These are phyloP conservation scores for Peniophora sp. DNA, from an alignment of 1,284 basidiomycete species.

Conservation along the genomic window DNA sequence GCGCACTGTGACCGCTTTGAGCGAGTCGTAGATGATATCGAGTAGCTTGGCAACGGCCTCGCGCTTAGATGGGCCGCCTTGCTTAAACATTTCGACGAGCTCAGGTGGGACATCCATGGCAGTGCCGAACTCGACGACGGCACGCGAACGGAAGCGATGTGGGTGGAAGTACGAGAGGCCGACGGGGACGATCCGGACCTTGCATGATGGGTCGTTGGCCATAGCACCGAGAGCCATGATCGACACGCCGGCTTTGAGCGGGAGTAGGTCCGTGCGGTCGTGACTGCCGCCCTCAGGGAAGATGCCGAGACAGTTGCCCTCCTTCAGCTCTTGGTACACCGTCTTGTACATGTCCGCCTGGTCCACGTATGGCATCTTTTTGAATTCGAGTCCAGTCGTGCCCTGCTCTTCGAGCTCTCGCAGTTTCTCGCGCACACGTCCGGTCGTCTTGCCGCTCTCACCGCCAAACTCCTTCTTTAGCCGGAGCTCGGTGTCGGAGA, in stretches of 20 bases:
- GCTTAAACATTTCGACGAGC: conserved; percentile 84
- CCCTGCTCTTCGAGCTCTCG: conserved; percentile 48
- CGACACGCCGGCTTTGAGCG: conserved; percentile 92
- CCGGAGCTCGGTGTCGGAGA: conserved; percentile 81
- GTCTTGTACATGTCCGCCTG: conserved; percentile 93
- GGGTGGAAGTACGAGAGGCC: conserved; percentile 95
- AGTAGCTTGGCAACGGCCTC: conserved; percentile 89
- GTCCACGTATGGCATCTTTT: conserved; percentile 79
- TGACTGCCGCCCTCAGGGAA: conserved; percentile 99
- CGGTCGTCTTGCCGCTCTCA: conserved; percentile 71
- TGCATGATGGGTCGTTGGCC: conserved; percentile 81
- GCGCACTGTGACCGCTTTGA: conserved; percentile 95
- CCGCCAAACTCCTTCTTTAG: conserved; percentile 90
- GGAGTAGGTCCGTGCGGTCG: conserved; percentile 90
- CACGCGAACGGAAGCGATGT: conserved; percentile 89
- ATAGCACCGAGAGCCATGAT: conserved; percentile 98
- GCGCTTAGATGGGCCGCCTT: conserved; percentile 84
- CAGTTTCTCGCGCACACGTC: conserved; percentile 60
- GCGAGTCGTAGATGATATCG: conserved; percentile 89
- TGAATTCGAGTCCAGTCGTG: conserved; percentile 62
- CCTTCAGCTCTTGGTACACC: conserved; percentile 84
- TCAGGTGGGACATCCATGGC: conserved; percentile 86
- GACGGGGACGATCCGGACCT: conserved; percentile 91
- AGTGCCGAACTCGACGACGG: conserved; percentile 94
- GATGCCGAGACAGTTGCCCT: conserved; percentile 89